A percentile compares a stretch with the other conserved stretches of the same genome.
Evolutionary conservation across 2,329 filamentous ascomycete genomes (phyloP).

Genomic region (Talaromyces sp.): DNA sequence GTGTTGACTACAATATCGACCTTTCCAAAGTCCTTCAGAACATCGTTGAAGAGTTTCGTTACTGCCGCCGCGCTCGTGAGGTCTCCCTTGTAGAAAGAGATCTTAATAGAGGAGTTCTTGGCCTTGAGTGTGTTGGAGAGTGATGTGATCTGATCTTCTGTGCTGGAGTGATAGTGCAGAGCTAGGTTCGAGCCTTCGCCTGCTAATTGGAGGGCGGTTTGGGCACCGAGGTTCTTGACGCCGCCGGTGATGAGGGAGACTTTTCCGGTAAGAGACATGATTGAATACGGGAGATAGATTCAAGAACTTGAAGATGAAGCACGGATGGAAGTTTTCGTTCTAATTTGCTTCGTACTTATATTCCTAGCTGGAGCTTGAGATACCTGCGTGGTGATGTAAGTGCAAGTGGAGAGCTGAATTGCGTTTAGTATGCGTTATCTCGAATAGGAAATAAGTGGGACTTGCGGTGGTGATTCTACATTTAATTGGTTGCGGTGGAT

Average conservation of each 20-base stretch:
- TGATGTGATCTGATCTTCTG: conserved; percentile 34
- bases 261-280: conserved; percentile 43
- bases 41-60: conserved; percentile 44
- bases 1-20: conserved; percentile 57
- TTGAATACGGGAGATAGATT: background rate
- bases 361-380: background rate
- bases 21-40: conserved; percentile 45
- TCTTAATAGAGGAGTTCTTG: conserved; percentile 34
- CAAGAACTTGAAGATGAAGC: background rate
- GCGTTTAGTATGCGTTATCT: conserved; percentile 26
- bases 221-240: conserved; percentile 46
- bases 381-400: background rate
- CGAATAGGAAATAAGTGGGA: background rate
- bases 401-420: background rate
- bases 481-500: background rate
- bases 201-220: conserved; percentile 44
- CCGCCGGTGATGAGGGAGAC: conserved; percentile 49
- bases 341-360: background rate
- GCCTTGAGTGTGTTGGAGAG: conserved; percentile 40
- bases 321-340: too few relatives aligned
- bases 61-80: conserved; percentile 47
- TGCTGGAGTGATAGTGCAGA: conserved; percentile 48
- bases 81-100: conserved; percentile 48
- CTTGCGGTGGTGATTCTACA: background rate
- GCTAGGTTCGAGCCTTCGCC: conserved; percentile 40